A percentile compares a stretch with the other conserved stretches of the same genome.
These are phyloP conservation scores for Melaleuca alternifolia DNA, from an alignment of 345 rosid species.

Conservation along the genomic window DNA sequence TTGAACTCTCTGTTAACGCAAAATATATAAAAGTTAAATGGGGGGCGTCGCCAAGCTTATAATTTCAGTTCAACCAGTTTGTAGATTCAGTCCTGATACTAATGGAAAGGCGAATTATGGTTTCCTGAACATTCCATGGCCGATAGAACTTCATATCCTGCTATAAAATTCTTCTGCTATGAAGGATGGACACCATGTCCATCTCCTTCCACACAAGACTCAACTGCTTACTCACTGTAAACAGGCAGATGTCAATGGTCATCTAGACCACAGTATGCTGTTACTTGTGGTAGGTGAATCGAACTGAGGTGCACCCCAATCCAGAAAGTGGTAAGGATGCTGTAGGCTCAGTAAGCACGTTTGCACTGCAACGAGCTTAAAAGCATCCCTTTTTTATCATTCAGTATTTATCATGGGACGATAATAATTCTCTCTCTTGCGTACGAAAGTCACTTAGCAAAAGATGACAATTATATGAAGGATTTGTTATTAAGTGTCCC, in stretches of 20 bases:
- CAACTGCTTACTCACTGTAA: background rate
- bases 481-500: background rate
- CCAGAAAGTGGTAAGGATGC: background rate
- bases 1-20: constrained; percentile 19
- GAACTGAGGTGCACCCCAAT: background rate
- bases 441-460: background rate
- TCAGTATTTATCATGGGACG: background rate
- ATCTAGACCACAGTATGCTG: background rate
- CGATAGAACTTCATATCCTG: background rate
- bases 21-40: background rate
- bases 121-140: background rate
- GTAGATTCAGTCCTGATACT: background rate
- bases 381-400: background rate
- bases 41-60: background rate
- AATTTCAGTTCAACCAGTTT: background rate
- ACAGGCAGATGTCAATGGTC: background rate
- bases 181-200: background rate
- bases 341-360: background rate
- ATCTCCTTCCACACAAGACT: background rate
- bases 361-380: background rate
- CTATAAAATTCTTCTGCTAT: background rate
- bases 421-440: background rate
- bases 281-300: background rate
- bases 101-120: background rate
- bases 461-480: background rate